phyloP scores from a whole-genome alignment of 2,329 filamentous ascomycete genomes.

The Trichoderma guizhouense region DNA sequence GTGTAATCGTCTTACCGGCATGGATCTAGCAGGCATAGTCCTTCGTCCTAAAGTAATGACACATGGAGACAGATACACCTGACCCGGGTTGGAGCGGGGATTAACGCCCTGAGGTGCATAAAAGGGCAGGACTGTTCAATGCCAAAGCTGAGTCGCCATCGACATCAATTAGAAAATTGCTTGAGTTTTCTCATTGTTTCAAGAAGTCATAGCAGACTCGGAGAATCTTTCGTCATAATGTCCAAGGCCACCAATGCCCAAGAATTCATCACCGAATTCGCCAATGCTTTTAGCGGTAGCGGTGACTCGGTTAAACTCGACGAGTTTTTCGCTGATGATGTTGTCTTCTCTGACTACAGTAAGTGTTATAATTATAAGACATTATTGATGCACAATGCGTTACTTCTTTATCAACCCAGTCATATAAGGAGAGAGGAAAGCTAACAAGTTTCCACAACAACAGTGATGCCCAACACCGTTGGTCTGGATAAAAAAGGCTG shows the following conservation, averaged over 20 bases:
- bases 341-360: slow-evolving; percentile 4
- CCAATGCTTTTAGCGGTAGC: background rate
- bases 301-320: background rate
- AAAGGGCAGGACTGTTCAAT: background rate
- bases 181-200: background rate
- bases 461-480: background rate
- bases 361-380: background rate
- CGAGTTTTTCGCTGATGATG: background rate
- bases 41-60: background rate
- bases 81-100: background rate
- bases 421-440: background rate
- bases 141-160: background rate
- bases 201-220: background rate
- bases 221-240: background rate
- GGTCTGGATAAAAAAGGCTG: background rate
- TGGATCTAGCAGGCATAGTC: background rate
- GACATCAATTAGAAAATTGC: background rate
- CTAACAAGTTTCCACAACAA: background rate
- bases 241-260: slow-evolving; percentile 2
- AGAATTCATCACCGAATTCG: background rate
- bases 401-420: background rate
- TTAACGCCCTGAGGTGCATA: background rate
- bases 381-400: background rate
- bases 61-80: background rate
- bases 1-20: background rate